Evolutionary conservation across 495 filamentous ascomycete species (phyloP).

Genomic region (Aspergillus baeticus): DNA sequence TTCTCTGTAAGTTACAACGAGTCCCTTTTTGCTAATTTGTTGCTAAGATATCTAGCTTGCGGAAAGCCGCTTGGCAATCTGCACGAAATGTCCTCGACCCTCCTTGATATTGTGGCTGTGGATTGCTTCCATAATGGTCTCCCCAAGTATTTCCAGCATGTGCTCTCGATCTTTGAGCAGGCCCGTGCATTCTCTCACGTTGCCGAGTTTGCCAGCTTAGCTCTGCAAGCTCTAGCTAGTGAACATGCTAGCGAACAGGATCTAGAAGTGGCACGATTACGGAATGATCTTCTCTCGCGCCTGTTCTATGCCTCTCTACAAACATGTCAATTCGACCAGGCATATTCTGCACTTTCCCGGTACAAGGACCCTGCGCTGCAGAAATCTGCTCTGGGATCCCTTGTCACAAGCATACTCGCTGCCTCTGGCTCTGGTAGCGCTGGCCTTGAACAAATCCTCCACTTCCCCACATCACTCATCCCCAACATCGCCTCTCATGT

Average conservation of each 20-base stretch:
- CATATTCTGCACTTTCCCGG: slow-evolving; percentile 72
- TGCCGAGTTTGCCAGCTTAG: slow-evolving; percentile 78
- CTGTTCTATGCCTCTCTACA: slow-evolving; percentile 79
- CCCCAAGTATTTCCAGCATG: slow-evolving; percentile 81
- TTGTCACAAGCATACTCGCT: slow-evolving; percentile 71
- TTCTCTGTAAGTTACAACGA: slow-evolving; percentile 62
- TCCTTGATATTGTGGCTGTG: slow-evolving; percentile 70
- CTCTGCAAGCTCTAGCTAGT: slow-evolving; percentile 61
- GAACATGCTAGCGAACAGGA: slow-evolving; percentile 43
- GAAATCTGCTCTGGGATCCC: slow-evolving; percentile 58
- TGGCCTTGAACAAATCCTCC: slow-evolving; percentile 60
- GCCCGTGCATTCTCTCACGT: slow-evolving; percentile 73
- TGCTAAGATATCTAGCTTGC: slow-evolving; percentile 28
- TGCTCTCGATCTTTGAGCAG: slow-evolving; percentile 77
- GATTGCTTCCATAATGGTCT: slow-evolving; percentile 74
- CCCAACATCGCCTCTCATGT: slow-evolving; percentile 71
- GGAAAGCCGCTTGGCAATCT: slow-evolving; percentile 47
- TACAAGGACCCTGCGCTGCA: slow-evolving; percentile 69
- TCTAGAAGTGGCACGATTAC: slow-evolving; percentile 31
- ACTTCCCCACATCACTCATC: slow-evolving; percentile 62
- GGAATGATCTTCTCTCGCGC: slow-evolving; percentile 72
- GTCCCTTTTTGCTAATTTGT: neutral
- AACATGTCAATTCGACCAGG: slow-evolving; percentile 74
- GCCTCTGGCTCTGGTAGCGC: slow-evolving; percentile 55
- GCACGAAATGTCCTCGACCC: slow-evolving; percentile 52